Base-by-base conservation (phyloP, 768 basidiomycete species). In the Tylopilus sp. region DNA sequence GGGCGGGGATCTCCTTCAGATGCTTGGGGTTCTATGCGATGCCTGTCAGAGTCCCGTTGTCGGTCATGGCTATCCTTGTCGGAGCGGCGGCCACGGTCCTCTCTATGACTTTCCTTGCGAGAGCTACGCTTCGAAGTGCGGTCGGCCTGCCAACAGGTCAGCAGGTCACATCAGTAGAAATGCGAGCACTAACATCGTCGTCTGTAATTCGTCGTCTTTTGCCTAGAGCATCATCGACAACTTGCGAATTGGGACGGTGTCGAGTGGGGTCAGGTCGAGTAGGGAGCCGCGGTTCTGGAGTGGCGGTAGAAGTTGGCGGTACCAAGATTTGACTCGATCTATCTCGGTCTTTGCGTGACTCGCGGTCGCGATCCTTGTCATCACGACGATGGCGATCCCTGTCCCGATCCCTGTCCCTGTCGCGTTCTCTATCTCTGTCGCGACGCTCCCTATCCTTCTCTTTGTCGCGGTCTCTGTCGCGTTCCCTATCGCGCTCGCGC, bases 71-170 rank as follows among this genome's bases (percentile, higher is more conserved):
- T 66, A 41, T 89, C 87, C 64, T 88, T 88, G 40, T 89, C 88
- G 12, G 74, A 71, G 47, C 88, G 80, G 23, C 88, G 81, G 55
- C 71, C 72, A 31, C 88, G 78, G 35, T 91, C 88, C 49, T 91
- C 89, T 44, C 88, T 81, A 61, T 88, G 86, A 26, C 79, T 69
- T 3, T 90, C 88, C 63, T 87, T 88, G 44, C 89, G 82, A 51
- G 88, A 85, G 52, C 81, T 80, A n/a, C 89, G 84, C 67, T 91
- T 91, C n/a, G 83, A 79, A 30, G 78, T 76, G 57, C 89, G 80
- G 46, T 91, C 89, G 53, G 81, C 70, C 87, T 90, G 64, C 36
- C 44, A 51, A 38, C 44, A 22, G 17, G 48, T 65, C 60, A 52
- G 56, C 47, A 35, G 21, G 42, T 33, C 30, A 50, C 42, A 44